Base-by-base conservation (phyloP, 306 rosid species). In the Vicia sativa region DNA sequence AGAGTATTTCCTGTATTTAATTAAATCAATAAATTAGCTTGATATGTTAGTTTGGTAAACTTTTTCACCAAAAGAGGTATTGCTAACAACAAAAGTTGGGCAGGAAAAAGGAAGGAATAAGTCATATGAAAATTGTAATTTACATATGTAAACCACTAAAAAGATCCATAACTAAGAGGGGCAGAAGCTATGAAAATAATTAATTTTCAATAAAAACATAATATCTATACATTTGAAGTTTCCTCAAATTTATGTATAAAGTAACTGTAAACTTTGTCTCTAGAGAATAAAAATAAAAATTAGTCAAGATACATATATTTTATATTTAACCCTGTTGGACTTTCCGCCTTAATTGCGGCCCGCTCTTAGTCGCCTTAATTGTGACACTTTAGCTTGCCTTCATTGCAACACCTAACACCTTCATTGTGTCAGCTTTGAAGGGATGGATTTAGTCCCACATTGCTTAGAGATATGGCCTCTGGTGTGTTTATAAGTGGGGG, bases 1-100 rank as follows among this genome's bases (percentile, higher is more conserved):
- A 65, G 91, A 82, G 72, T 90, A 93, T 73, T 82, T 90, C 85
- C 98, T 93, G 79, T 31, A 71, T 75, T 65, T 50, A 44, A 37
- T 16, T 48, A 35, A 16, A 35, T 31, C 68, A 62, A 45, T 26
- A 58, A 55, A 63, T 71, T n/a, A 59, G 37, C 15, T 35, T 53
- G 29, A 60, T 15, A 54, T 12, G 9, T 42, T 62, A 65, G 64
- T 19, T 61, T 23, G 8, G 18, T 2, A 48, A 7, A 43, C 19
- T 53, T 39, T 54, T 49, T 64, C 56, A 43, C 50, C 63, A 70
- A 12, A 62, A 28, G 29, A 42, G 37, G 49, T 28, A 55, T 31
- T 38, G 16, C 34, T 45, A 39, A 7, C 23, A 45, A 34, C 29
- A 25, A 11, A 76, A 72, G 25, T 23, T 44, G 52, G 65, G 43